These are phyloP conservation scores for Chrysopogon serrulatus DNA, from an alignment of 176 grass and related monocot genomes.

Conservation along the genomic window DNA sequence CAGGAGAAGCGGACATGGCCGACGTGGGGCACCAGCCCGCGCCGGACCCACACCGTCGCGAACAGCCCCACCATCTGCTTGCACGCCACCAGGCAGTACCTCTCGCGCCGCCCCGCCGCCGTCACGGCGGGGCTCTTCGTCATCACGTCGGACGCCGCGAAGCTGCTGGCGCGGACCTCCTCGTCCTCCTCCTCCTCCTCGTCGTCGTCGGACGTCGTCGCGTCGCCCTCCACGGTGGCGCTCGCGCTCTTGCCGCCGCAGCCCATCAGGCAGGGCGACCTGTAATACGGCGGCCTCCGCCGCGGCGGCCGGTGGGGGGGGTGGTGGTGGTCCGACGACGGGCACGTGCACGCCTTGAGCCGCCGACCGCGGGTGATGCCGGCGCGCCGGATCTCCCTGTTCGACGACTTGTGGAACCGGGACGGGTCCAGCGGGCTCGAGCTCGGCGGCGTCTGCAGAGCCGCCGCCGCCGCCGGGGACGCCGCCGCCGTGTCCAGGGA, in stretches of 20 bases:
- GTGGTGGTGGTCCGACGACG: background rate
- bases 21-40: constrained; percentile 61
- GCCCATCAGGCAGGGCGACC: constrained; percentile 48
- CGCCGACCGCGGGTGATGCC: constrained; percentile 44
- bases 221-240: constrained; percentile 26
- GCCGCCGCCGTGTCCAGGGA: background rate
- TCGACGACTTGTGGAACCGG: constrained; percentile 46
- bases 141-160: background rate
- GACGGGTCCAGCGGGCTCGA: constrained; percentile 28
- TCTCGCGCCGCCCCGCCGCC: constrained; percentile 9
- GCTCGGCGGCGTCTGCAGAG: constrained; percentile 23
- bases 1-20: constrained; percentile 73
- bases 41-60: constrained; percentile 72
- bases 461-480: background rate
- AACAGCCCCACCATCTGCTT: constrained; percentile 98
- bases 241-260: constrained; percentile 35
- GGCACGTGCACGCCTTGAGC: constrained; percentile 70
- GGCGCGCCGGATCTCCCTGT: constrained; percentile 38
- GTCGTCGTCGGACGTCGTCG: constrained; percentile 38
- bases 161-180: background rate
- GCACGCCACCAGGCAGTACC: constrained; percentile 68
- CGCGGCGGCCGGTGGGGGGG: background rate
- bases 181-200: constrained; percentile 41
- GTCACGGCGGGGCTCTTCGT: background rate
- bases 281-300: background rate